Base-by-base conservation (phyloP, 805 yeast genomes). In the Lachancea kluyveri region DNA sequence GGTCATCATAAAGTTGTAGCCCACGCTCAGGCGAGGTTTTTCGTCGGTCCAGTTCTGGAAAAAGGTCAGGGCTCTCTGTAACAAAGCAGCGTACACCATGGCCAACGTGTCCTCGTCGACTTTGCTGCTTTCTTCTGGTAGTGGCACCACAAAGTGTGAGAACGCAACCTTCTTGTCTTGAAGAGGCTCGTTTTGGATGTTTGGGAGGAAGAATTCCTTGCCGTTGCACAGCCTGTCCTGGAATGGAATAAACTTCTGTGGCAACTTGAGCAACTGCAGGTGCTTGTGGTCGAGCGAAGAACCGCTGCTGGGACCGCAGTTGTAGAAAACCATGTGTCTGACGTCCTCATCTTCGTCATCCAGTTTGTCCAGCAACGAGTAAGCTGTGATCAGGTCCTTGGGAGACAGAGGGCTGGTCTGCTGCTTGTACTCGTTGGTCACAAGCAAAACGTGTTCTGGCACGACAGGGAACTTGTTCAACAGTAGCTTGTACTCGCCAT, bases 231-330 rank as follows among this genome's bases (percentile, higher is more conserved):
- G 48, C 9, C 49, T 40, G 27, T 74, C 78, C 31, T 84, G 80
- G 51, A 71, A 76, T 5, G 82, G 71, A 1, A 56, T 57, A 52
- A 76, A 78, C 14, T 65, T 60, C 6, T 60, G 53, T 2, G 95
- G 94, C 26, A 83, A 62, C 26, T 75, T 67, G 70, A 90, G 64
- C 58, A 88, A 77, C 59, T 92, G 98, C 41, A 92, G 59, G 59
- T 90, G 98, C 53, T 84, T 86, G 62, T 90, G 98, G 28, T 83
- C 79, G 50, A 87, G 92, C 0, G 96, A 86, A n/a, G 95, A 95
- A 1, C 97, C 98, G 40, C 94, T 76, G 45, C 75, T 69, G 12
- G 77, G 75, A 6, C 98, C 98, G 50, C 85, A 77, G 57, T 90
- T 90, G 68, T 75, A 90, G 57, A 90, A 90, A 0, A 87, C 87